phyloP scores from a whole-genome alignment of 345 rosid genomes.

The Lepidium didymum region DNA sequence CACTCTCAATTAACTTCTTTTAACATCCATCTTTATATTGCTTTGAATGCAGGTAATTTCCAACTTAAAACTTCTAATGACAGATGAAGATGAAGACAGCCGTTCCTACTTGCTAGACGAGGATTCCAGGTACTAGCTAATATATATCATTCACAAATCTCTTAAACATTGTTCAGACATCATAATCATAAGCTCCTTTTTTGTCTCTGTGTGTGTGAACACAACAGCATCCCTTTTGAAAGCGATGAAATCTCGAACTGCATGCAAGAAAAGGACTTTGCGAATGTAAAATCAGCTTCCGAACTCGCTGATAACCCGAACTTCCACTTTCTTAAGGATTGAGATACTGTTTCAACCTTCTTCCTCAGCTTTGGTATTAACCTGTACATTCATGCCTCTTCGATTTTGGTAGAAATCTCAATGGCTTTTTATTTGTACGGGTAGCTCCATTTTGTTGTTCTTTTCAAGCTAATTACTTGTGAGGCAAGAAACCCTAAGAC shows the following conservation, averaged over 20 bases:
- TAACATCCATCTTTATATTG: not conserved
- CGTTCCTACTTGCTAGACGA: conserved; percentile 67
- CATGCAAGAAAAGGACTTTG: conserved; percentile 52
- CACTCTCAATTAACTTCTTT: not conserved
- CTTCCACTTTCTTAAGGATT: conserved; percentile 72
- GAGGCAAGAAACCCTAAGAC: not conserved
- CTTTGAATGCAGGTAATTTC: conserved; percentile 58
- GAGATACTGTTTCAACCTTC: conserved; percentile 11
- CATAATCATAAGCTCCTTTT: not conserved
- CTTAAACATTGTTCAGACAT: not conserved
- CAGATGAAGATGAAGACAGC: conserved; percentile 49
- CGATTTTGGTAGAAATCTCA: not conserved
- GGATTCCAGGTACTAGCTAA: conserved; percentile 51
- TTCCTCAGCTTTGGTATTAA: not conserved
- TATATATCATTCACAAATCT: not conserved
- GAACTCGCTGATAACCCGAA: conserved; percentile 64
- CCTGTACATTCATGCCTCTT: not conserved
- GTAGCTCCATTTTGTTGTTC: not conserved
- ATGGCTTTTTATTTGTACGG: not conserved
- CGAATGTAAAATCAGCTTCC: conserved; percentile 50
- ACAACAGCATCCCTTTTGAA: conserved; percentile 75
- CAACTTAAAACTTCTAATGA: conserved; percentile 61
- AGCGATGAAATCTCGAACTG: conserved; percentile 56
- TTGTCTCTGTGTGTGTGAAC: not conserved
- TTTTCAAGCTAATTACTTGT: not conserved